Evolutionary conservation across 1,139 yeast species (phyloP).

Genomic region (Groenewaldozyma auringiensis): DNA sequence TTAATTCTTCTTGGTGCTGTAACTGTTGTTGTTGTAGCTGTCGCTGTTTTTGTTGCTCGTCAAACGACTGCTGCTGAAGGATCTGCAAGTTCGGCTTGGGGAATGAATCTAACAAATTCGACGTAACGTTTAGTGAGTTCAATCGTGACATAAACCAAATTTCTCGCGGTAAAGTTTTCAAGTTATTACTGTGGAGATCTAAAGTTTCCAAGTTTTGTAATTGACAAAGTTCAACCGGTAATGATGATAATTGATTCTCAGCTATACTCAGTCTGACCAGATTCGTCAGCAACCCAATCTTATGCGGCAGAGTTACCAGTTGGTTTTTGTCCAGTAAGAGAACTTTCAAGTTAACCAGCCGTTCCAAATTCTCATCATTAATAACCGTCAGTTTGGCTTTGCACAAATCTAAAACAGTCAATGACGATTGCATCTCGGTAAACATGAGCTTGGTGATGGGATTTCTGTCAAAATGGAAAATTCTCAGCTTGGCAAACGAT

Average conservation of each 20-base stretch:
- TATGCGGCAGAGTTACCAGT: conserved; percentile 66
- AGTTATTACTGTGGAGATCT: conserved; percentile 81
- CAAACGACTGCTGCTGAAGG: conserved; percentile 17
- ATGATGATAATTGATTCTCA: conserved; percentile 62
- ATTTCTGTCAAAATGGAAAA: conserved; percentile 55
- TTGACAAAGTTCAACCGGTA: conserved; percentile 64
- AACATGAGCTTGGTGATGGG: conserved; percentile 74
- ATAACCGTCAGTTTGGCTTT: conserved; percentile 76
- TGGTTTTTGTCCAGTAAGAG: conserved; percentile 77
- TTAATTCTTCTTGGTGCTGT: not conserved
- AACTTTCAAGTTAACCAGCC: conserved; percentile 62
- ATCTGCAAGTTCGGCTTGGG: conserved; percentile 39
- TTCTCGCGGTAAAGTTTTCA: conserved; percentile 60
- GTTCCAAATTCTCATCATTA: conserved; percentile 55
- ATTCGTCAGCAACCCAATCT: conserved; percentile 51
- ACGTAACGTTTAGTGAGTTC: conserved; percentile 62
- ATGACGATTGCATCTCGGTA: conserved; percentile 48
- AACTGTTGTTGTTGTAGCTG: conserved; percentile 4
- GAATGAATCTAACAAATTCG: conserved; percentile 63
- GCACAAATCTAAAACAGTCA: conserved; percentile 68
- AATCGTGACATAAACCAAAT: conserved; percentile 59
- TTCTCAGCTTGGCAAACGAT: conserved; percentile 22
- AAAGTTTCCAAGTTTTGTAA: conserved; percentile 55
- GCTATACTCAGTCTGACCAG: conserved; percentile 62
- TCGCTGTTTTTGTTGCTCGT: conserved; percentile 7